A percentile compares a stretch with the other conserved stretches of the same genome.
phyloP scores from a whole-genome alignment of 2,329 filamentous ascomycete genomes.

The Aspergillus neotritici region DNA sequence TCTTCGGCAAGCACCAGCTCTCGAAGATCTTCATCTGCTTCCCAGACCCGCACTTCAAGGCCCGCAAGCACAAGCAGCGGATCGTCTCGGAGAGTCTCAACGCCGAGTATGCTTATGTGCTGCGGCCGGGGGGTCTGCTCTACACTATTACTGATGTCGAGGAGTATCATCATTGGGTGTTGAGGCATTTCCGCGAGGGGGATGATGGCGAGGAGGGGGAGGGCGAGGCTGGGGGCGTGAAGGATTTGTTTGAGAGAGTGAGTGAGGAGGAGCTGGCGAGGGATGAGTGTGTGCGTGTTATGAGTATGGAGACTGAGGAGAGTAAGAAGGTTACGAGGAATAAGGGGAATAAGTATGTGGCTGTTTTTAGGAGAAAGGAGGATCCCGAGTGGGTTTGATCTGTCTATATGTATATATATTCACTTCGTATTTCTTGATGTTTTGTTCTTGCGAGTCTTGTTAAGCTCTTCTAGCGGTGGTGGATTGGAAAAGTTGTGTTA shows the following conservation, averaged over 20 bases:
- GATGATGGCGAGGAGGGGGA: constrained; percentile 66
- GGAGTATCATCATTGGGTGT: constrained; percentile 91
- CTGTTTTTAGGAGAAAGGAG: constrained; percentile 73
- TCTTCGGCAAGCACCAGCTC: constrained; percentile 77
- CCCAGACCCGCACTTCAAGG: constrained; percentile 96
- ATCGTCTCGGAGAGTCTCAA: constrained; percentile 86
- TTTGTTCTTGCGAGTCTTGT: too few species aligned
- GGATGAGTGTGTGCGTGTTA: constrained; percentile 56
- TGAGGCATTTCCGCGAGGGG: constrained; percentile 72
- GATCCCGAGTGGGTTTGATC: constrained; percentile 64
- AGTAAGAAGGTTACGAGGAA: constrained; percentile 94
- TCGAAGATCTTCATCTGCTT: constrained; percentile 96
- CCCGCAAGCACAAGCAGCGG: constrained; percentile 90
- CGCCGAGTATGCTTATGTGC: constrained; percentile 85
- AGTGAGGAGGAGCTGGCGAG: constrained; percentile 49
- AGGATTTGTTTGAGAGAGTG: constrained; percentile 67
- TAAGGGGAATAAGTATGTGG: constrained; percentile 83
- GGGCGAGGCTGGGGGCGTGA: constrained; percentile 67
- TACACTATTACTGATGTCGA: constrained; percentile 98
- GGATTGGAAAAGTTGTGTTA: too few species aligned
- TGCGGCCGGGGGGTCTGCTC: constrained; percentile 75
- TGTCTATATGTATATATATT: too few species aligned
- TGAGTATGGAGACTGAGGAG: constrained; percentile 82
- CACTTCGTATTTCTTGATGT: too few species aligned
- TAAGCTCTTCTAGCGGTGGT: too few species aligned